phyloP scores from a whole-genome alignment of 352 stramenopile species.

The Phytopythium boreale region DNA sequence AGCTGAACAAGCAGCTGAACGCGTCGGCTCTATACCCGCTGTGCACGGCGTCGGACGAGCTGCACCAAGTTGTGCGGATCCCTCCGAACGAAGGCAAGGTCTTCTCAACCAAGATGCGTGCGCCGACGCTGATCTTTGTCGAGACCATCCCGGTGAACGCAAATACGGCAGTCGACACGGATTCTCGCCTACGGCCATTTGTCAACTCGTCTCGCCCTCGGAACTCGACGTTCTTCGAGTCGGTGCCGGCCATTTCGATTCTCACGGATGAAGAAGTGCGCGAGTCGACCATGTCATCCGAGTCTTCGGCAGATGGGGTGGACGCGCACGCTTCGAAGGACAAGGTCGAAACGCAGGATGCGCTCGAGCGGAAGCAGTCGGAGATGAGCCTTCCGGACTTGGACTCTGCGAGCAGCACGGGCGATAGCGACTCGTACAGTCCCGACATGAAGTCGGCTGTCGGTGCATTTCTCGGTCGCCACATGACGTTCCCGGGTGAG shows the following conservation, averaged over 20 bases:
- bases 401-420: slow-evolving; percentile 5
- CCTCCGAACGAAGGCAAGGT: slow-evolving; percentile 76
- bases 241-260: slow-evolving; percentile 11
- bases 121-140: slow-evolving; percentile 73
- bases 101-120: slow-evolving; percentile 84
- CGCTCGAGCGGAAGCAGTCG: slow-evolving; percentile 12
- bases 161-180: slow-evolving; percentile 24
- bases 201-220: slow-evolving; percentile 44
- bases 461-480: slow-evolving; percentile 12
- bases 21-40: slow-evolving; percentile 68
- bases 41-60: slow-evolving; percentile 63
- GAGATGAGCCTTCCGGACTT: slow-evolving; percentile 23
- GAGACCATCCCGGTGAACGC: slow-evolving; percentile 64
- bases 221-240: slow-evolving; percentile 68
- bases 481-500: slow-evolving; percentile 21
- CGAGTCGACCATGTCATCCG: slow-evolving; percentile 27
- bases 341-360: slow-evolving; percentile 8
- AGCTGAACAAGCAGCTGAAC: slow-evolving; percentile 52
- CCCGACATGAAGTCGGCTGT: slow-evolving; percentile 5
- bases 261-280: slow-evolving; percentile 13
- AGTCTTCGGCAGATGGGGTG: slow-evolving; percentile 17
- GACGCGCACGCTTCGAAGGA: slow-evolving; percentile 19
- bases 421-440: slow-evolving; percentile 8
- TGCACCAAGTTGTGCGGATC: slow-evolving; percentile 73
- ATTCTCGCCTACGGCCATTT: slow-evolving; percentile 48